Evolutionary conservation across 179 eudicot genomes (phyloP), one percentile per base, ranked within the genome.

Genomic region (Vitellaria paradoxa): DNA sequence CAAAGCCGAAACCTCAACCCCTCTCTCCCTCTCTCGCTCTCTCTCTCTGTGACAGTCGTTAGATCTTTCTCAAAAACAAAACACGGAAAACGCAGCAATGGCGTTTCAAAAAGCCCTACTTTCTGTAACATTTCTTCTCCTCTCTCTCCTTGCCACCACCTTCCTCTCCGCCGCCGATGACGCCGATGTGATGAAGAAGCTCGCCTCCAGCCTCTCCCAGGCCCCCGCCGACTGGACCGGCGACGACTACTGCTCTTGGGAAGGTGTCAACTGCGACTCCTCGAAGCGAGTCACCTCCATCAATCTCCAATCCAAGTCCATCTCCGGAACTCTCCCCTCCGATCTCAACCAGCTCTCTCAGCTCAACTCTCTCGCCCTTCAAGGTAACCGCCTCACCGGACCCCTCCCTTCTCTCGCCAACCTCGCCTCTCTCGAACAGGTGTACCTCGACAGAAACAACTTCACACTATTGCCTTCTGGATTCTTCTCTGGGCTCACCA

Each of bases 261-360:
- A 61, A 15, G 65, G 79, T 12, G 80, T 91, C 9, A 21, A 45
- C 0, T 91, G 95, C 76, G 85, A 84, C 59, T 11, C 62, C 1
- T 73, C 72, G 47, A 70, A 73, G 14, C 74, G 79, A 45, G 85
- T 91, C 72, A 81, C 85, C 2, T 49, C 81, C 67, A 87, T 91
- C 73, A 89, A 84, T 47, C 65, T 91, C 47, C 78, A 74, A 9
- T 76, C 76, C 45, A 53, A 13, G 42, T 82, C 82, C 4, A 52
- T 91, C 30, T 73, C 90, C 12, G 95, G 95, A 12, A 68, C 82
- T 23, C 84, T 91, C 57, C 84, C 92, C 1, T 63, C 86, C 5
- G 70, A 83, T 20, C 63, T 91, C 40, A 79, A 84, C 55, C 82
- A 81, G 63, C 89, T 91, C 7, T 30, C 89, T 42, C 74, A 65